Evolutionary conservation across 805 yeast species (phyloP), one percentile per base, ranked within the genome.

Genomic region (Starmerella powellii): DNA sequence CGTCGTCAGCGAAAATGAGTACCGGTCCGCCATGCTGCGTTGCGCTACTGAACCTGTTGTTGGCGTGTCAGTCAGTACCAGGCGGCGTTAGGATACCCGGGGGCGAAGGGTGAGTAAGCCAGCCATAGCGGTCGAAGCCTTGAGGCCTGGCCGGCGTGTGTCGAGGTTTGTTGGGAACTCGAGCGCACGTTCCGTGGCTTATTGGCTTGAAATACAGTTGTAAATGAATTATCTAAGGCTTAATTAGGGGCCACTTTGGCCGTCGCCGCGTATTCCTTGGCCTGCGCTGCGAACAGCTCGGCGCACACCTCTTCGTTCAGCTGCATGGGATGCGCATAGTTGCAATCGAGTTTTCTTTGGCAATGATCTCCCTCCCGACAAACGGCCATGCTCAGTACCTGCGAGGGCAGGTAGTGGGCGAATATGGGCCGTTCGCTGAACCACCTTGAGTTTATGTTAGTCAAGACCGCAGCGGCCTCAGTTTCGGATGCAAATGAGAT

Each of bases 1-100:
- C 15, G 98, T 91, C 20, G 98, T 91, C 49, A 91, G 73, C 19
- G 98, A 91, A 61, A 91, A 91, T 17, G 97, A 86, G 66, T 91
- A 91, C 72, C 98, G 78, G 64, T 91, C 98, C 46, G 98, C 94
- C 97, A 91, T 91, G 12, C 19, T 34, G 8, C 10, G 4, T 4
- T 15, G 18, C 20, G 11, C 10, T n/a, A n/a, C n/a, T n/a, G n/a
- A n/a, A n/a, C n/a, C n/a, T n/a, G n/a, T n/a, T n/a, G n/a, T n/a
- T n/a, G n/a, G n/a, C n/a, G n/a, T n/a, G n/a, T n/a, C n/a, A n/a
- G n/a, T n/a, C n/a, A n/a, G n/a, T n/a, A n/a, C n/a, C n/a, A n/a
- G n/a, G n/a, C n/a, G n/a, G n/a, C n/a, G n/a, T n/a, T n/a, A n/a
- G n/a, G 16, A 6, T 10, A 6, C 26, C 26, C 26, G 26, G 26